These are phyloP conservation scores for Boletus speciosus DNA, from an alignment of 768 basidiomycete genomes.

Conservation along the genomic window DNA sequence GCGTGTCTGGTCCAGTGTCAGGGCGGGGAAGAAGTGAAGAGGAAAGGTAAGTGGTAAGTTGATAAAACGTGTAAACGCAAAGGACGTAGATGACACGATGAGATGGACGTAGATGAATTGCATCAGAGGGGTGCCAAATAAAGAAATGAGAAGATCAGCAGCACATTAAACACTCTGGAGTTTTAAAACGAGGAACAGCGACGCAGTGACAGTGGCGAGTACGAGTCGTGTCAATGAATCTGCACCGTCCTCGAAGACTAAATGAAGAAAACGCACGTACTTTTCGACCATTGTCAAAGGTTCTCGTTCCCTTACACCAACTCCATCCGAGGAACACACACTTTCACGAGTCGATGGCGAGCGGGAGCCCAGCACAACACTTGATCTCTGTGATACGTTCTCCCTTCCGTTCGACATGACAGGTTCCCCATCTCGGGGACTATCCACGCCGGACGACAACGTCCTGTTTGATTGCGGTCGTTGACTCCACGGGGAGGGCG, in stretches of 20 bases:
- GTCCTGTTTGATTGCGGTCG: conserved; percentile 1
- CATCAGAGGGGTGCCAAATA: neutral
- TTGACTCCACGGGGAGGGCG: conserved; percentile 24
- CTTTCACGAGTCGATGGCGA: conserved; percentile 19
- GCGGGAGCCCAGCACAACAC: conserved; percentile 16
- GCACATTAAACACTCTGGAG: neutral
- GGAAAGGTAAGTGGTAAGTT: neutral
- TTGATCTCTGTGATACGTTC: conserved; percentile 16
- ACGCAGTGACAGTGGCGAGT: neutral
- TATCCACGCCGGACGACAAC: conserved; percentile 1
- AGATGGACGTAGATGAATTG: neutral
- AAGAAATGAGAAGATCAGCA: neutral
- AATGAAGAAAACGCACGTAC: conserved; percentile 39
- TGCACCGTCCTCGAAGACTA: neutral
- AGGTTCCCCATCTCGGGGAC: neutral
- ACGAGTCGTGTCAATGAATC: neutral
- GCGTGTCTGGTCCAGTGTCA: conserved; percentile 52
- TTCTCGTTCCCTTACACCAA: conserved; percentile 22
- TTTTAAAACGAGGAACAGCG: neutral
- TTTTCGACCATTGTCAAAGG: conserved; percentile 70
- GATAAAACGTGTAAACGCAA: neutral
- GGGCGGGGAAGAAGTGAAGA: neutral
- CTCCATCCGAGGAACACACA: conserved; percentile 10
- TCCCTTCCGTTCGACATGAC: conserved; percentile 6
- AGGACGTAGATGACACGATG: too few relatives aligned